These are phyloP conservation scores for Sarocladiaceae sp. DNA, from an alignment of 2,329 filamentous ascomycete species.

Conservation along the genomic window DNA sequence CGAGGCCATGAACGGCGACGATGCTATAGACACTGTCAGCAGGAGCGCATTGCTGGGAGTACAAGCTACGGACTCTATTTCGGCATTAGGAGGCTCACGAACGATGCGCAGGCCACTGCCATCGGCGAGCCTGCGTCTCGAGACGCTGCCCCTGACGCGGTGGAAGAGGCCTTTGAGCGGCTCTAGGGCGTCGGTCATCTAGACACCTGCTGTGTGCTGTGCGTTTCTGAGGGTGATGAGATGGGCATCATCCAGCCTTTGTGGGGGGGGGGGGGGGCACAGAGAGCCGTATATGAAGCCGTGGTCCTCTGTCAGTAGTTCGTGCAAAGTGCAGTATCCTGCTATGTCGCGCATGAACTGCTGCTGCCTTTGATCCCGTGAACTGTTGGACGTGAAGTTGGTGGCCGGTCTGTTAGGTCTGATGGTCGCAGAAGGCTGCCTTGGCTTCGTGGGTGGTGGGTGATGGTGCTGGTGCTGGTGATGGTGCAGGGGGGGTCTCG, in stretches of 20 bases:
- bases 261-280: too few relatives aligned
- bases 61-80: constrained; percentile 18
- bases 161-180: constrained; percentile 18
- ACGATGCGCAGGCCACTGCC: constrained; percentile 16
- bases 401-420: too few relatives aligned
- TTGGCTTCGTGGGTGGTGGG: too few relatives aligned
- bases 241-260: neutral
- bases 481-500: neutral
- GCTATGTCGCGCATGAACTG: too few relatives aligned
- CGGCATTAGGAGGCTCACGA: constrained; percentile 16
- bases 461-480: neutral
- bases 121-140: constrained; percentile 14
- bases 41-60: neutral
- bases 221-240: neutral
- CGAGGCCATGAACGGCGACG: constrained; percentile 21
- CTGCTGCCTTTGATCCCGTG: too few relatives aligned
- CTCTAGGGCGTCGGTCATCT: constrained; percentile 17
- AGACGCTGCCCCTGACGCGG: constrained; percentile 17
- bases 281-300: too few relatives aligned
- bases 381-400: too few relatives aligned
- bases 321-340: neutral
- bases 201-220: neutral
- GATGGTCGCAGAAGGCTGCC: too few relatives aligned
- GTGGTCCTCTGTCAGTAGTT: too few relatives aligned
- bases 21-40: constrained; percentile 15